A percentile compares a stretch with the other conserved stretches of the same genome.
Evolutionary conservation across 768 basidiomycete species (phyloP).

Genomic region (Pleurotus djamor): DNA sequence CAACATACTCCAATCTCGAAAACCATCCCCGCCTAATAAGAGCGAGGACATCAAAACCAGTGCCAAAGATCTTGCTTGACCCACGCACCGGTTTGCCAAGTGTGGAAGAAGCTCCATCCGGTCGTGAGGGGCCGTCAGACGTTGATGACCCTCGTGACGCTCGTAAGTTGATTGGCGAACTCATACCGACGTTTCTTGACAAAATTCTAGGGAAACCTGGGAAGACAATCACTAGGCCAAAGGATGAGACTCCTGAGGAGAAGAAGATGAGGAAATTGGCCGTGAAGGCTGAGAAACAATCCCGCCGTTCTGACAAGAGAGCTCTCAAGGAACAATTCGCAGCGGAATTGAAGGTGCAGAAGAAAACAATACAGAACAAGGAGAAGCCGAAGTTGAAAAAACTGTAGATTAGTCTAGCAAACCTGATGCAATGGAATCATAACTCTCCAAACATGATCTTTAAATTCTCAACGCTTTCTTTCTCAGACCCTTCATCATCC

Average conservation of each 20-base stretch:
- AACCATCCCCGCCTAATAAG: slow-evolving; percentile 93
- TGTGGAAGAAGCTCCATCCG: slow-evolving; percentile 28
- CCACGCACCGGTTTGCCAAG: slow-evolving; percentile 75
- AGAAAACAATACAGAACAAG: slow-evolving; percentile 45
- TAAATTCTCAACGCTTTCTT: slow-evolving; percentile 78
- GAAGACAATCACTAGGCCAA: slow-evolving; percentile 65
- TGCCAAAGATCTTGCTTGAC: slow-evolving; percentile 70
- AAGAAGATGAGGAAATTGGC: slow-evolving; percentile 72
- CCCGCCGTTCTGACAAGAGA: slow-evolving; percentile 68
- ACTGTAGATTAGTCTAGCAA: slow-evolving; percentile 19
- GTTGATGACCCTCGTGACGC: slow-evolving; percentile 14
- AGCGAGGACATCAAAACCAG: slow-evolving; percentile 50
- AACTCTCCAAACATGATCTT: slow-evolving; percentile 74
- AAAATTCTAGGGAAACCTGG: slow-evolving; percentile 19
- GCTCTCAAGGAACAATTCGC: slow-evolving; percentile 60
- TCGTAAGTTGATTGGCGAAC: slow-evolving; percentile 5
- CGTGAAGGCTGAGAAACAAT: slow-evolving; percentile 64
- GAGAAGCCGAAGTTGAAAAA: slow-evolving; percentile 40
- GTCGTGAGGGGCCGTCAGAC: too few species aligned
- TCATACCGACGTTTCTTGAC: neutral
- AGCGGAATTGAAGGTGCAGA: slow-evolving; percentile 61
- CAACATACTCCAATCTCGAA: slow-evolving; percentile 95
- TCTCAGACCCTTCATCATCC: slow-evolving; percentile 41
- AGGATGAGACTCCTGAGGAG: slow-evolving; percentile 74
- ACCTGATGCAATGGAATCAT: neutral